A percentile compares a stretch with the other conserved stretches of the same genome.
Evolutionary conservation across 2,329 filamentous ascomycete species (phyloP).

Genomic region (Paraphoma sp.): DNA sequence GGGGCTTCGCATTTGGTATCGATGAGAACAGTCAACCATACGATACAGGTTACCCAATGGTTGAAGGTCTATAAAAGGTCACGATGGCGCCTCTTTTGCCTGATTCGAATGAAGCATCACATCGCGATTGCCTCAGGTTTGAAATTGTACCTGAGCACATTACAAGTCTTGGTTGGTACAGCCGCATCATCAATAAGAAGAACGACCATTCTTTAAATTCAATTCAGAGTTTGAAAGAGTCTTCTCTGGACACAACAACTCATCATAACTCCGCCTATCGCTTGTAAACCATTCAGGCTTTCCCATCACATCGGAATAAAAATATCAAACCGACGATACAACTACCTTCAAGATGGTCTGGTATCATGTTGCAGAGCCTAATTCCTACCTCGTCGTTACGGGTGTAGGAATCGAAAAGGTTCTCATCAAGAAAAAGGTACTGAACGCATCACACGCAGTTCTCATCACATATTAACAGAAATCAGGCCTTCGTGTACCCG

Average conservation of each 20-base stretch:
- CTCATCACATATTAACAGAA: conserved; percentile 53
- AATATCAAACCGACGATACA: not conserved
- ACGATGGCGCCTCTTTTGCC: not conserved
- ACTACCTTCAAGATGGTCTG: conserved; percentile 51
- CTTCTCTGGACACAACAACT: no score
- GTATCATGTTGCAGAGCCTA: conserved; percentile 74
- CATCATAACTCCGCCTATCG: not conserved
- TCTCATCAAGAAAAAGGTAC: conserved; percentile 76
- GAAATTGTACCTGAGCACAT: not conserved
- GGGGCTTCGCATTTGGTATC: not conserved
- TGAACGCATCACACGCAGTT: conserved; percentile 10
- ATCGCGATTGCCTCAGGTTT: not conserved
- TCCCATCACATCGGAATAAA: not conserved
- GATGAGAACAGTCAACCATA: not conserved
- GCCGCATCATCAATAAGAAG: no score
- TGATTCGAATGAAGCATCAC: not conserved
- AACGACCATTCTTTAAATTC: no score
- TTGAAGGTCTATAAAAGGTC: conserved; percentile 5
- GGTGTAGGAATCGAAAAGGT: conserved; percentile 78
- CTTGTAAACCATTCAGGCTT: not conserved
- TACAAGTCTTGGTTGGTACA: not conserved
- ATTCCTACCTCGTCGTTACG: conserved; percentile 87
- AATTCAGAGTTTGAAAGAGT: no score
- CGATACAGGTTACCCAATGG: not conserved
- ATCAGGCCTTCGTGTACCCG: conserved; percentile 44